Evolutionary conservation across 371 early-diverging fungal genomes (phyloP).

Genomic region (Chytridiales sp.): DNA sequence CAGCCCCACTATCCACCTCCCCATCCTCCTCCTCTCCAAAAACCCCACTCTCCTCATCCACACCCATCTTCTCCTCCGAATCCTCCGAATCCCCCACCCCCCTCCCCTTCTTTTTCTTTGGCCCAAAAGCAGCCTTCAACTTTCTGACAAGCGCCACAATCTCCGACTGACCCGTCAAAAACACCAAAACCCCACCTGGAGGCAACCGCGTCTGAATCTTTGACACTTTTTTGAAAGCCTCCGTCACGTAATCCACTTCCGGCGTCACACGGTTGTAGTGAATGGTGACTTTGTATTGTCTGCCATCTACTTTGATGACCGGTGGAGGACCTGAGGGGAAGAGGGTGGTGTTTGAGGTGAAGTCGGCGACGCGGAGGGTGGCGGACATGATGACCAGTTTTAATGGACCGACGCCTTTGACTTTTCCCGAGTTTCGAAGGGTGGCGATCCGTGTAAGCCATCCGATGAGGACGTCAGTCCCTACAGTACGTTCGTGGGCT

Average conservation of each 20-base stretch:
- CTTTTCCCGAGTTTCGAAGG: slow-evolving; percentile 55
- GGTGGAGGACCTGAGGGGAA: slow-evolving; percentile 80
- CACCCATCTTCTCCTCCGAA: slow-evolving; percentile 1
- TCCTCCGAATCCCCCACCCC: slow-evolving; percentile 34
- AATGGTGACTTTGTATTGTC: slow-evolving; percentile 82
- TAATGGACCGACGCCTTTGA: slow-evolving; percentile 63
- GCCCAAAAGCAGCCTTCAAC: slow-evolving; percentile 62
- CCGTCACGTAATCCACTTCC: slow-evolving; percentile 66
- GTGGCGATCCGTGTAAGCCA: slow-evolving; percentile 81
- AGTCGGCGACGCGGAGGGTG: slow-evolving; percentile 90
- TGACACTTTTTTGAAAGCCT: slow-evolving; percentile 80
- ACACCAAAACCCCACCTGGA: slow-evolving; percentile 88
- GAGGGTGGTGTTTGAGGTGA: slow-evolving; percentile 78
- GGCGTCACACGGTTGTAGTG: slow-evolving; percentile 79
- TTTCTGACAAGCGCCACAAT: slow-evolving; percentile 74
- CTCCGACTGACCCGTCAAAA: slow-evolving; percentile 91
- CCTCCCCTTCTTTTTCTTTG: slow-evolving; percentile 32
- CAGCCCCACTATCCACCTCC: slow-evolving; percentile 44
- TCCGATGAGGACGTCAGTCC: slow-evolving; percentile 97
- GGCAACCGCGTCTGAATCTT: slow-evolving; percentile 92
- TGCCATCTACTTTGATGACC: slow-evolving; percentile 90
- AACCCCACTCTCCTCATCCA: slow-evolving; percentile 38
- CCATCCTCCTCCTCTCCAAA: slow-evolving; percentile 58
- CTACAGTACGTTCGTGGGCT: slow-evolving; percentile 98
- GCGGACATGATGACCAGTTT: slow-evolving; percentile 99